Base-by-base conservation (phyloP, 2,329 filamentous ascomycete species). In the Hirsutella thompsonii region DNA sequence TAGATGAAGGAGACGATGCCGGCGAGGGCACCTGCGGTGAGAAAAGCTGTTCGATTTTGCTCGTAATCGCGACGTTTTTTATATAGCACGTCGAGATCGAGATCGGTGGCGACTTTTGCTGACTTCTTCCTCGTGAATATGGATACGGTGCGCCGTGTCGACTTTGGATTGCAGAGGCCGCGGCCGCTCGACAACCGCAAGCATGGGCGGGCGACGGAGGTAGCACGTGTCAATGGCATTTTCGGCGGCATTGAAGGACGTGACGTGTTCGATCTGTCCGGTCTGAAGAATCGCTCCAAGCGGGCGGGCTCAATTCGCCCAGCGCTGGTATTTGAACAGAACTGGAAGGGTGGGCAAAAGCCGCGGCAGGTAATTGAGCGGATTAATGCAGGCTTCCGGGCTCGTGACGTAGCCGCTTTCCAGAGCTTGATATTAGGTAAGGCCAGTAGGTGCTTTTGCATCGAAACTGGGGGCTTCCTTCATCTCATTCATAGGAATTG, bases 1-100 rank as follows among this genome's bases (percentile, higher is more conserved):
- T 72, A 75, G 44, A 64, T 51, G 50, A 69, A 67, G 20, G 69
- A 68, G 26, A 73, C 53, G 43, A 70, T 50, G 23, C 74, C 69
- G 5, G 70, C 66, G 10, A 71, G 47, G 18, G 66, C 62, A 18
- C 74, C 74, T 14, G 64, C 66, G 16, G 67, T 54, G 9, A 77
- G 63, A 47, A 76, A 76, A 11, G 66, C 64, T 4, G 61, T 69
- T 32, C 70, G 65, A 42, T 69, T 67, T 23, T 61, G 58, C 46
- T 75, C 61, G 53, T 76, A 75, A 38, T 72, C 62, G 40, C 63
- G 59, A 11, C 67, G 60, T 43, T 68, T 55, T 32, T 59, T 54
- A 35, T 67, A 60, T 46, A 77, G 64, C 42, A 61, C 65, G 44
- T 62, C 58, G 46, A 77, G 50, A 47, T 77, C 67, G 45, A 75